Conservation (phyloP, 2,329 filamentous ascomycete species). For the Kalmusia sp. region DNA sequence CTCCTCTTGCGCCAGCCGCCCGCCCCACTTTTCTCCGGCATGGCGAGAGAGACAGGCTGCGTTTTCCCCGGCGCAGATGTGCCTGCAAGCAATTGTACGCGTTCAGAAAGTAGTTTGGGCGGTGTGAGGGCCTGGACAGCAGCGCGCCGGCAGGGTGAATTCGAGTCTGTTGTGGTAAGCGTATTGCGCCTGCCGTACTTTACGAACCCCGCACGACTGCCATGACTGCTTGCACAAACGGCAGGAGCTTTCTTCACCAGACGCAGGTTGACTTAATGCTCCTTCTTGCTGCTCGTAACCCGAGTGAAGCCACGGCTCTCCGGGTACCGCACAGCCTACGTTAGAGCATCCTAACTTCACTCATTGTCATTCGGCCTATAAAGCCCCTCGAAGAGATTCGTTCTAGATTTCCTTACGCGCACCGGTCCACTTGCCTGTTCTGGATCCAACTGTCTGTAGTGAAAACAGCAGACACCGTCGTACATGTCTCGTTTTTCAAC, state of each 20-base stretch:
- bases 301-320: no score
- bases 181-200: background rate
- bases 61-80: background rate
- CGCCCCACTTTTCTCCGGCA: slow-evolving; percentile 4
- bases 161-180: background rate
- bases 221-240: background rate
- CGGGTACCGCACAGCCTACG: no score
- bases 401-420: no score
- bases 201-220: background rate
- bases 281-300: no score
- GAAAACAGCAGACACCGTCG: background rate
- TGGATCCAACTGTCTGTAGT: background rate
- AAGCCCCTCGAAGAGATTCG: no score
- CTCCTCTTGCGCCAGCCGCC: slow-evolving; percentile 8
- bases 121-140: background rate
- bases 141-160: background rate
- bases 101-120: background rate
- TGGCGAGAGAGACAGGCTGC: background rate
- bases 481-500: background rate
- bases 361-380: no score
- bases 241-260: background rate
- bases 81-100: background rate
- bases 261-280: no score
- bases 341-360: no score
- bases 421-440: background rate